These are phyloP conservation scores for Russula virescens DNA, from an alignment of 768 basidiomycete species.

Conservation along the genomic window DNA sequence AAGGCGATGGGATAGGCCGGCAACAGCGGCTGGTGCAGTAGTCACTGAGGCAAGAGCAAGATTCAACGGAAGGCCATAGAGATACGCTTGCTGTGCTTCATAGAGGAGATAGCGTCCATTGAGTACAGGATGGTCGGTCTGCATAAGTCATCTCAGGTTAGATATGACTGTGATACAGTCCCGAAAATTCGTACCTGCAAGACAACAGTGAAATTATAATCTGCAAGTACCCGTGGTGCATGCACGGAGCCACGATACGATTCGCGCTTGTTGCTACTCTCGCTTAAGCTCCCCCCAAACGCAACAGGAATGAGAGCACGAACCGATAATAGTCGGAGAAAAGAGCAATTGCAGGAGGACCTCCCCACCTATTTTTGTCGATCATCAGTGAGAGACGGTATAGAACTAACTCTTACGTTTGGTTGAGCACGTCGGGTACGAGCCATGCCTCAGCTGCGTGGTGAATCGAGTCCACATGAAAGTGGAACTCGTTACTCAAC, in stretches of 20 bases:
- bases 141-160: background rate
- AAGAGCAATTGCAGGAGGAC: conserved; percentile 69
- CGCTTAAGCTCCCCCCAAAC: background rate
- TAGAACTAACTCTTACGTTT: conserved; percentile 41
- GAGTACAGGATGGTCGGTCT: conserved; percentile 63
- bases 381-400: conserved; percentile 1
- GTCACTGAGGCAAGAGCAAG: conserved; percentile 72
- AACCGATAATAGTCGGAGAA: conserved; percentile 53
- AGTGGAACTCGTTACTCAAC: conserved; percentile 82
- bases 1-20: conserved; percentile 77
- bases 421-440: conserved; percentile 70
- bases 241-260: conserved; percentile 77
- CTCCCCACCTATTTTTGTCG: conserved; percentile 42
- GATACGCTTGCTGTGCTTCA: conserved; percentile 81
- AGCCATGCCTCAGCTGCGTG: conserved; percentile 80
- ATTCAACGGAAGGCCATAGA: conserved; percentile 68
- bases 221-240: conserved; percentile 66
- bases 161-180: background rate
- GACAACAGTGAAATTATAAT: conserved; percentile 58
- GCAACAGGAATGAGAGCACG: background rate
- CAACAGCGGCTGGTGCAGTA: conserved; percentile 59
- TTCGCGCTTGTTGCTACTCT: conserved; percentile 63
- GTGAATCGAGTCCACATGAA: conserved; percentile 71
- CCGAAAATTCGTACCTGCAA: conserved; percentile 53
- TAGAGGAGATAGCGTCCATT: conserved; percentile 73